phyloP scores from a whole-genome alignment of 805 yeast genomes.

The Candida glaebosa region DNA sequence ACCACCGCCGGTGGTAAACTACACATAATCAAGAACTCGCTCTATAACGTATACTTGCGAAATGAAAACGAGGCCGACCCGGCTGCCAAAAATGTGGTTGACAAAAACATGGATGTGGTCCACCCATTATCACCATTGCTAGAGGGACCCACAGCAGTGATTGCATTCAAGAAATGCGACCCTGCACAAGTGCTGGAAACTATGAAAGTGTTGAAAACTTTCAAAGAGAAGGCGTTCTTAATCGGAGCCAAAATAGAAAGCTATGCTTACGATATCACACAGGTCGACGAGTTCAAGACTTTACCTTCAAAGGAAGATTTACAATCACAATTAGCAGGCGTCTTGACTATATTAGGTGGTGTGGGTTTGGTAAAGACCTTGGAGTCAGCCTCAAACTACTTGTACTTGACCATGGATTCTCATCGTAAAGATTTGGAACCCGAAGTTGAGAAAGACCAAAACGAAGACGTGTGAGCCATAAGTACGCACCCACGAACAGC shows the following conservation, averaged over 20 bases:
- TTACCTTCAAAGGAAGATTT: constrained; percentile 69
- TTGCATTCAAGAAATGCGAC: constrained; percentile 63
- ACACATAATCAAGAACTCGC: constrained; percentile 61
- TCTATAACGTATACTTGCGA: constrained; percentile 75
- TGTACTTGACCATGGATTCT: constrained; percentile 73
- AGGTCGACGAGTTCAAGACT: constrained; percentile 62
- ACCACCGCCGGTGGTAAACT: constrained; percentile 64
- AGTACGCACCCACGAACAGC: no score
- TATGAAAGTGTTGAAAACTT: constrained; percentile 55
- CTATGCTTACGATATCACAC: constrained; percentile 46
- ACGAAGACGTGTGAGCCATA: no score
- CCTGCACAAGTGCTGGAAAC: constrained; percentile 66
- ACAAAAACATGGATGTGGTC: constrained; percentile 36
- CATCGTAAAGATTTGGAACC: constrained; percentile 31
- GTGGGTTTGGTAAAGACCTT: constrained; percentile 84
- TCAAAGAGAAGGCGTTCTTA: constrained; percentile 71
- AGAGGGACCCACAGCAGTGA: constrained; percentile 82
- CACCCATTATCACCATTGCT: constrained; percentile 74
- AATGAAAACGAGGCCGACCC: constrained; percentile 73
- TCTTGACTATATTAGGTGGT: constrained; percentile 82
- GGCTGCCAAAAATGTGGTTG: constrained; percentile 52
- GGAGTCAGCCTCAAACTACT: constrained; percentile 59
- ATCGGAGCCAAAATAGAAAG: constrained; percentile 84
- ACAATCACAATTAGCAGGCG: constrained; percentile 79
- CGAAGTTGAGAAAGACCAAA: constrained; percentile 10